phyloP scores from a whole-genome alignment of 345 rosid species.

The Lenwebbia sp. region DNA sequence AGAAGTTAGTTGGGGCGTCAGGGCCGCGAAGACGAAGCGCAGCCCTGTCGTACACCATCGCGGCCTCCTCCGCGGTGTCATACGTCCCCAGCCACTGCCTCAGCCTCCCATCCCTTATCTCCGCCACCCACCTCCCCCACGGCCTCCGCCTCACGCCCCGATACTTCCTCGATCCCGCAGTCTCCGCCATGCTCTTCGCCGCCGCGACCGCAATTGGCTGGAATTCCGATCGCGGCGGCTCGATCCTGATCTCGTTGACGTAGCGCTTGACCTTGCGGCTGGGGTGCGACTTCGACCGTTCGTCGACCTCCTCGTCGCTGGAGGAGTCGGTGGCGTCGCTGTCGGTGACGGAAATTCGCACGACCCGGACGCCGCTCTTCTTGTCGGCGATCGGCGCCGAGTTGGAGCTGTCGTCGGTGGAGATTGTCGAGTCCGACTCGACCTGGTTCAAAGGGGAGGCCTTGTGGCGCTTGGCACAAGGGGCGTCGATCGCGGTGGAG shows the following conservation, averaged over 20 bases:
- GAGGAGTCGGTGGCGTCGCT: constrained; percentile 35
- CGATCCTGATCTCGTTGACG: constrained; percentile 18
- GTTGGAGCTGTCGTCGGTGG: constrained; percentile 8
- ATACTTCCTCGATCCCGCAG: constrained; percentile 12
- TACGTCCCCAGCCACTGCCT: constrained; percentile 29
- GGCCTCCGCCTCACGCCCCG: constrained; percentile 32
- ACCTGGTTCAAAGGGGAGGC: not conserved
- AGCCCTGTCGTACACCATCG: constrained; percentile 25
- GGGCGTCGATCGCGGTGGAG: not conserved
- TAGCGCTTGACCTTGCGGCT: constrained; percentile 14
- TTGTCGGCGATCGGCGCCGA: not conserved
- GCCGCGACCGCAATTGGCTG: not conserved
- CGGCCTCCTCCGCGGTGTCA: constrained; percentile 34
- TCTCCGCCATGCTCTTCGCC: constrained; percentile 1
- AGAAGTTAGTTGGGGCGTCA: constrained; percentile 24
- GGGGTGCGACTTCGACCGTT: not conserved
- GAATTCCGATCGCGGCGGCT: constrained; percentile 1
- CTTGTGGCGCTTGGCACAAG: not conserved
- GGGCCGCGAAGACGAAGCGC: constrained; percentile 21
- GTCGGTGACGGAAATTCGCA: constrained; percentile 26
- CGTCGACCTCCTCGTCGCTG: constrained; percentile 14
- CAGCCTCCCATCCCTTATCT: constrained; percentile 23
- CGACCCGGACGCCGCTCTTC: constrained; percentile 5
- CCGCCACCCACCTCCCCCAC: constrained; percentile 40
- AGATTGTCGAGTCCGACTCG: constrained; percentile 7